Base-by-base conservation (phyloP, 441 rosid species). In the Bruguiera hainesii region DNA sequence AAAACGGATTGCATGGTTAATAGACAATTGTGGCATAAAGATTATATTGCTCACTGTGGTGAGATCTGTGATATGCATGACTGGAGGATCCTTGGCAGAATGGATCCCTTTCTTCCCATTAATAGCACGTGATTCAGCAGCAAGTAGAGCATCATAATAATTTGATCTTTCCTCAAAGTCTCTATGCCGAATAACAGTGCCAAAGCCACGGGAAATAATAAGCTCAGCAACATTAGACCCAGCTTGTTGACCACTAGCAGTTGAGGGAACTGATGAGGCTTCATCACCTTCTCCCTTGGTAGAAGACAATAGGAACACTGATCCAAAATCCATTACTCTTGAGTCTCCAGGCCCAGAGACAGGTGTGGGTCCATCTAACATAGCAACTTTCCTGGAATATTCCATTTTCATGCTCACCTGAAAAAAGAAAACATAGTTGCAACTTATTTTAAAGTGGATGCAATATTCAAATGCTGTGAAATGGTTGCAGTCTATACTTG, bases 81-180 rank as follows among this genome's bases (percentile, higher is more conserved):
- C 88, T 20, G 96, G 89, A 76, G 95, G 75, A 57, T 87, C 95
- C 83, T 78, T 92, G 50, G 84, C 80, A 67, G 98, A 92, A 76
- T 96, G 93, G 48, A 84, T 74, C 61, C 96, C 97, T 78, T 84
- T 90, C 86, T 67, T 93, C 56, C 86, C 90, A 56, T 86, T 63
- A 61, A 66, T 60, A 30, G 99, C 99, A 59, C 97, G 96, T 20
- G 89, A 71, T 78, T 96, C 99, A 66, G 99, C 98, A 63, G 96
- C 90, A 71, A 92, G 86, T 71, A 96, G 92, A 74, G 88, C 79
- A 28, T 95, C 98, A 68, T 95, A 95, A 77, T 79, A 90, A 71
- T 87, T 92, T 71, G 99, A 95, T 78, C 99, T 82, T 77, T 95
- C 98, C 79, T 95, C 99, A 78, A 89, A 92, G 71, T 95, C 99